A percentile compares a stretch with the other conserved stretches of the same genome.
Evolutionary conservation across 345 rosid genomes (phyloP).

Genomic region (Salix purpurea): DNA sequence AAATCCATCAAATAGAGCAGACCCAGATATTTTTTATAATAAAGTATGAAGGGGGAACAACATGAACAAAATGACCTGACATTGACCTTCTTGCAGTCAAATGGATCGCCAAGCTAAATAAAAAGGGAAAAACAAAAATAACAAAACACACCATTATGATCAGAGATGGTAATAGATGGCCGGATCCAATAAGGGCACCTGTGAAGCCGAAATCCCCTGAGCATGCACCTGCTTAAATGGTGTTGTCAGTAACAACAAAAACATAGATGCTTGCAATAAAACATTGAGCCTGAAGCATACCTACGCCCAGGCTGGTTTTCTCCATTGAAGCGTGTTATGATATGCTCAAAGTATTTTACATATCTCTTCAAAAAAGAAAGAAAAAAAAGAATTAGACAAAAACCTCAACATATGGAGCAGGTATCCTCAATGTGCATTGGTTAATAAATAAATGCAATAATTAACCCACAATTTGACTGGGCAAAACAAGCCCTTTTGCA

Average conservation of each 20-base stretch:
- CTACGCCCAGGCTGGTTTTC: conserved; percentile 77
- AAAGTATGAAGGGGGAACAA: neutral
- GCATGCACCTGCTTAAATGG: conserved; percentile 62
- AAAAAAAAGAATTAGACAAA: neutral
- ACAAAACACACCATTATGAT: conserved; percentile 55
- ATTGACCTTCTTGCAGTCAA: neutral
- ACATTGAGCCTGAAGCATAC: conserved; percentile 35
- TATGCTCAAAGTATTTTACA: conserved; percentile 74
- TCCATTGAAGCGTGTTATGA: conserved; percentile 68
- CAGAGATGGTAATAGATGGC: conserved; percentile 72
- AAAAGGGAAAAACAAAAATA: conserved; percentile 1
- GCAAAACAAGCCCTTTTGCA: conserved; percentile 87
- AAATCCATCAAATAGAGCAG: neutral
- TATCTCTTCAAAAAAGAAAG: conserved; percentile 49
- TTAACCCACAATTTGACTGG: conserved; percentile 81
- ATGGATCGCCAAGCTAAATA: neutral
- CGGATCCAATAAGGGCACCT: conserved; percentile 86
- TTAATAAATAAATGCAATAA: neutral
- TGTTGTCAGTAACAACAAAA: conserved; percentile 3
- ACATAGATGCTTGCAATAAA: neutral
- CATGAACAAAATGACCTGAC: neutral
- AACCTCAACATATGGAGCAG: neutral
- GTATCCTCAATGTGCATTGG: neutral
- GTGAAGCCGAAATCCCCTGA: conserved; percentile 83
- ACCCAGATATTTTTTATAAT: neutral